Evolutionary conservation across 2,329 filamentous ascomycete species (phyloP).

Genomic region (Hypoxylon sp.): DNA sequence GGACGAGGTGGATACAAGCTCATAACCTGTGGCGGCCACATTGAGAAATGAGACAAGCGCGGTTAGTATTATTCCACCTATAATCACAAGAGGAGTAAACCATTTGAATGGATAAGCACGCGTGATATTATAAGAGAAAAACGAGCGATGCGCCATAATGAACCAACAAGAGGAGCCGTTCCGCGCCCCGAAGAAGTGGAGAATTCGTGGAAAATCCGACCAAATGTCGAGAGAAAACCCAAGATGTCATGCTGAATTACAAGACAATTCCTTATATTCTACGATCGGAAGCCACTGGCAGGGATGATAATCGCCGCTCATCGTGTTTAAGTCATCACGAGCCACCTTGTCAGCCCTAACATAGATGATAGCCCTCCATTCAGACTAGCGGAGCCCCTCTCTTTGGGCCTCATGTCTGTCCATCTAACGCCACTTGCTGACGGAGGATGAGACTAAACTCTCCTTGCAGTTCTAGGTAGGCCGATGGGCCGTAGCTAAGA

Average conservation of each 20-base stretch:
- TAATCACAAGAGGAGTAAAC: constrained; percentile 36
- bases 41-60: constrained; percentile 32
- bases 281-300: neutral
- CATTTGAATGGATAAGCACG: constrained; percentile 37
- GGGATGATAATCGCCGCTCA: neutral
- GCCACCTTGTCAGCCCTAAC: constrained; percentile 1
- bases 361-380: neutral
- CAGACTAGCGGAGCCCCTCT: neutral
- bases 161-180: neutral
- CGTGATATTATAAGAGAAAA: constrained; percentile 33
- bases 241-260: neutral
- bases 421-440: neutral
- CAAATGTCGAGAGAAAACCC: neutral
- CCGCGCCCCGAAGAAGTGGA: neutral
- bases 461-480: no score
- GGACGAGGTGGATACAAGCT: constrained; percentile 23
- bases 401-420: neutral
- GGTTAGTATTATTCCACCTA: constrained; percentile 32
- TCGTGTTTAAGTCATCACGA: neutral
- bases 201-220: neutral
- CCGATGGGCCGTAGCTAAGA: no score
- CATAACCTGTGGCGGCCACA: constrained; percentile 34
- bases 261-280: neutral
- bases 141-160: constrained; percentile 24
- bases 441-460: neutral